Percentiles rank a stretch among this genome's conserved stretches.
Conservation (phyloP, 2,329 filamentous ascomycete species). For the Aspergillus clavatus region DNA sequence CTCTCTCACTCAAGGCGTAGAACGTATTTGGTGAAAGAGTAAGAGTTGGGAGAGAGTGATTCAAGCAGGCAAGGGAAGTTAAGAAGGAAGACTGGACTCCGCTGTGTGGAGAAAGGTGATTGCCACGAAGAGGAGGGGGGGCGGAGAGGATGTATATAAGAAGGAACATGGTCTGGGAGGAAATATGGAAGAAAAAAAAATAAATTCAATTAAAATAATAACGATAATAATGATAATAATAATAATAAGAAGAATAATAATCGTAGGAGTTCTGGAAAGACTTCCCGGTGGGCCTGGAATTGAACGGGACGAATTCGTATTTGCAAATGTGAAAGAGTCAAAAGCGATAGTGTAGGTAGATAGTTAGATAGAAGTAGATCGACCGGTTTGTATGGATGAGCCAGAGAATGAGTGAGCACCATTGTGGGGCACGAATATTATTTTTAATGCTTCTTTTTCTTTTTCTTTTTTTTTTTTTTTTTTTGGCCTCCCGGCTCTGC, state of each 20-base stretch:
- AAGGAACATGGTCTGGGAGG: constrained; percentile 7
- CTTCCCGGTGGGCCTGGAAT: constrained; percentile 7
- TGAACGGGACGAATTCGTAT: constrained; percentile 5
- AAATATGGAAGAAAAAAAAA: background rate
- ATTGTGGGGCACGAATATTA: background rate
- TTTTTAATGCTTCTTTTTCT: background rate
- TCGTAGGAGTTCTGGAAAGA: constrained; percentile 9
- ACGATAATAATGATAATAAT: too few relatives aligned
- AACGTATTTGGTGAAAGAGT: constrained; percentile 3
- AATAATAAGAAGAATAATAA: background rate
- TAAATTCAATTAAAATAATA: too few relatives aligned
- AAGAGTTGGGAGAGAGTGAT: background rate
- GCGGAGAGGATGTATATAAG: constrained; percentile 16
- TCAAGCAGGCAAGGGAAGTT: constrained; percentile 8
- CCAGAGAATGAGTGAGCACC: background rate
- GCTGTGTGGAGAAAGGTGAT: constrained; percentile 24
- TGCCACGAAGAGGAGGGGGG: constrained; percentile 14
- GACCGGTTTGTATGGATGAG: background rate
- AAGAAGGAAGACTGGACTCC: constrained; percentile 14
- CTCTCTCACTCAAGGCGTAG: constrained; percentile 1
- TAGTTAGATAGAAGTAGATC: constrained; percentile 2
- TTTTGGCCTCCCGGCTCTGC: background rate
- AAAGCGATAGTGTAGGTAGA: too few relatives aligned
- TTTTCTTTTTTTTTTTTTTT: background rate
- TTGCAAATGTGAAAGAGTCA: constrained; percentile 7